Percentiles rank a stretch among this genome's conserved stretches.
Evolutionary conservation across 768 basidiomycete genomes (phyloP).

Genomic region (Boletus pseudopeckii): DNA sequence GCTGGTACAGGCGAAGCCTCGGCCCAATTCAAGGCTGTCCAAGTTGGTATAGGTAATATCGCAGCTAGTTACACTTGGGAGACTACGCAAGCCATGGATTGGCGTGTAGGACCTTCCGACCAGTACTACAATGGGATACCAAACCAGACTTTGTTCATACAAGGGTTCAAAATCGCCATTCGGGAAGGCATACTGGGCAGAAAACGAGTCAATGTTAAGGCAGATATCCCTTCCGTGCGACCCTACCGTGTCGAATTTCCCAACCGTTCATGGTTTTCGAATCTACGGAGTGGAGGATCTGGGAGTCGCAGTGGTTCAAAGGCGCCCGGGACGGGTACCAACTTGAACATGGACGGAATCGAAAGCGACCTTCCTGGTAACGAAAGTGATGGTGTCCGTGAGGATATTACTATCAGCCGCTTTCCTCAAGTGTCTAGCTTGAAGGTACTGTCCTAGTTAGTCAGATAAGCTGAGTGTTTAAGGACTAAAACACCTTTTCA

Average conservation of each 20-base stretch:
- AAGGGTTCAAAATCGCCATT: slow-evolving; percentile 17
- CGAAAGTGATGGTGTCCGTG: background rate
- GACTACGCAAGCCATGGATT: slow-evolving; percentile 8
- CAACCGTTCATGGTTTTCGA: background rate
- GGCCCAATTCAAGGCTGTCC: slow-evolving; percentile 11
- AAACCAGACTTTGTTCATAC: slow-evolving; percentile 24
- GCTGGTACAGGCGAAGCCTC: background rate
- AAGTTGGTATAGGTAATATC: slow-evolving; percentile 12
- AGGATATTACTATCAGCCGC: background rate
- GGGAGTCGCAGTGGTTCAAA: background rate
- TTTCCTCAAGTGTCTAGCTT: slow-evolving; percentile 1
- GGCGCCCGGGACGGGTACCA: background rate
- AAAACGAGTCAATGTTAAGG: slow-evolving; percentile 1
- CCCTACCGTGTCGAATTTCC: background rate
- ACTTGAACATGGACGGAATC: background rate
- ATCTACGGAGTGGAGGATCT: background rate
- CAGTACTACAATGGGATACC: slow-evolving; percentile 1
- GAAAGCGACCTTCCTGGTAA: background rate
- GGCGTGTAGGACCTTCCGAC: slow-evolving; percentile 4
- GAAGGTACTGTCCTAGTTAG: background rate
- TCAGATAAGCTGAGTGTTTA: background rate
- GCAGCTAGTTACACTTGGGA: slow-evolving; percentile 12
- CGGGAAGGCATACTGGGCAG: slow-evolving; percentile 1
- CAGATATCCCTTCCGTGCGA: background rate
- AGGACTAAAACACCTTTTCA: background rate